Conservation (phyloP, 2,329 filamentous ascomycete species). For the Leptographium wingfieldii region DNA sequence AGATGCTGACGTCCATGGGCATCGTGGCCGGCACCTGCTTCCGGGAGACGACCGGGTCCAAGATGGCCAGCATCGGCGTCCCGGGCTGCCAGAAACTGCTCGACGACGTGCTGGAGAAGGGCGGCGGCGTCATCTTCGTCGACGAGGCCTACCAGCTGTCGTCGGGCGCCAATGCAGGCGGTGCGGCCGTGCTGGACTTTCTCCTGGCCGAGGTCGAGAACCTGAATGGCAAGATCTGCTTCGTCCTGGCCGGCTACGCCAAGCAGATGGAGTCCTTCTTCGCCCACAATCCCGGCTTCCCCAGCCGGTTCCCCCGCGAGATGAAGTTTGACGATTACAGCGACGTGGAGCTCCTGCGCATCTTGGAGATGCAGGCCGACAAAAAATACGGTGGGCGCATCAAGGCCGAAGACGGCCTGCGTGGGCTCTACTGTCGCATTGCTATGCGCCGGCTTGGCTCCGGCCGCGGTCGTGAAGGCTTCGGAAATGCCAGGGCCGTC, state of each 20-base stretch:
- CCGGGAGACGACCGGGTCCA: constrained; percentile 55
- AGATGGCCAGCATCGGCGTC: constrained; percentile 51
- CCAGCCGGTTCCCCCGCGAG: constrained; percentile 53
- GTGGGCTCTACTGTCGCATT: constrained; percentile 53
- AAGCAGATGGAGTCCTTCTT: constrained; percentile 70
- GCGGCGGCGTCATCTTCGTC: constrained; percentile 61
- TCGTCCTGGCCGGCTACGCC: constrained; percentile 61
- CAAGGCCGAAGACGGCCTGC: constrained; percentile 42
- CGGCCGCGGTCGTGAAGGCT: constrained; percentile 51
- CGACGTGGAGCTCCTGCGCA: constrained; percentile 49
- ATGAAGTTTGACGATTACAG: constrained; percentile 59
- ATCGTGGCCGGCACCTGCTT: constrained; percentile 49
- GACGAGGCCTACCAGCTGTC: constrained; percentile 69
- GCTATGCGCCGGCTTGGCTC: constrained; percentile 47
- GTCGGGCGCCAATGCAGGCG: constrained; percentile 42
- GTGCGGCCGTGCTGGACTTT: constrained; percentile 53
- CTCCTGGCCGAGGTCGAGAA: constrained; percentile 64
- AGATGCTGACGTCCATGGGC: constrained; percentile 49
- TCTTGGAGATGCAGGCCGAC: constrained; percentile 42
- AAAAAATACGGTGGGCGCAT: constrained; percentile 42
- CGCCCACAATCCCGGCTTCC: constrained; percentile 57
- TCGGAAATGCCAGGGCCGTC: constrained; percentile 59
- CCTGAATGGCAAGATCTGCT: constrained; percentile 53
- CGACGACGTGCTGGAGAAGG: constrained; percentile 39
- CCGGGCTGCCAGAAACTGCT: constrained; percentile 42